Percentiles rank a stretch among this genome's conserved stretches.
Evolutionary conservation across 2,329 filamentous ascomycete genomes (phyloP).

Genomic region (Venturiaceae sp.): DNA sequence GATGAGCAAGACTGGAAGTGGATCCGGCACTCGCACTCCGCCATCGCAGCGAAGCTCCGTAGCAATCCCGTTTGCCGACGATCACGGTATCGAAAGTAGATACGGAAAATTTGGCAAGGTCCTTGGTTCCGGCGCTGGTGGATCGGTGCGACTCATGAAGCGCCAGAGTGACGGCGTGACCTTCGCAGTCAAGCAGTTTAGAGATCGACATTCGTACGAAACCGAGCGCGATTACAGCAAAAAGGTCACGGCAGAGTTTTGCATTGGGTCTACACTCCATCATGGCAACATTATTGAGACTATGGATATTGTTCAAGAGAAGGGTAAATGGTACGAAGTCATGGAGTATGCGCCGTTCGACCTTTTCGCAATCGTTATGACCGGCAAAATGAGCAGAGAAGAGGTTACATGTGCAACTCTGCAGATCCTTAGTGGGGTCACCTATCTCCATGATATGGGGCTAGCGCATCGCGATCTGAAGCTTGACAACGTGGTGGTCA

Average conservation of each 20-base stretch:
- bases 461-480: constrained; percentile 92
- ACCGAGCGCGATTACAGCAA: constrained; percentile 94
- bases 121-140: constrained; percentile 85
- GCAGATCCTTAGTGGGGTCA: constrained; percentile 89
- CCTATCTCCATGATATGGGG: constrained; percentile 90
- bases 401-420: constrained; percentile 87
- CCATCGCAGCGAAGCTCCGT: constrained; percentile 18
- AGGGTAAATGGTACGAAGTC: constrained; percentile 91
- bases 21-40: constrained; percentile 29
- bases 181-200: constrained; percentile 96
- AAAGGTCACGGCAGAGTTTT: constrained; percentile 97
- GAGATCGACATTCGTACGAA: constrained; percentile 85
- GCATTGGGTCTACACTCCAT: constrained; percentile 90
- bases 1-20: constrained; percentile 26
- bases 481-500: constrained; percentile 95
- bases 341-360: constrained; percentile 98
- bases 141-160: constrained; percentile 90
- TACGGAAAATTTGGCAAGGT: constrained; percentile 96
- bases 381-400: constrained; percentile 87
- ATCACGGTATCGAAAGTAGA: constrained; percentile 80
- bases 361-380: constrained; percentile 98
- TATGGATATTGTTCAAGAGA: constrained; percentile 90
- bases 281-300: constrained; percentile 99
- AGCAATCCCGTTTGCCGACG: constrained; percentile 78
- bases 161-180: constrained; percentile 84